phyloP scores from a whole-genome alignment of 202 grass and related monocot genomes.

The Elaeis oleifera region DNA sequence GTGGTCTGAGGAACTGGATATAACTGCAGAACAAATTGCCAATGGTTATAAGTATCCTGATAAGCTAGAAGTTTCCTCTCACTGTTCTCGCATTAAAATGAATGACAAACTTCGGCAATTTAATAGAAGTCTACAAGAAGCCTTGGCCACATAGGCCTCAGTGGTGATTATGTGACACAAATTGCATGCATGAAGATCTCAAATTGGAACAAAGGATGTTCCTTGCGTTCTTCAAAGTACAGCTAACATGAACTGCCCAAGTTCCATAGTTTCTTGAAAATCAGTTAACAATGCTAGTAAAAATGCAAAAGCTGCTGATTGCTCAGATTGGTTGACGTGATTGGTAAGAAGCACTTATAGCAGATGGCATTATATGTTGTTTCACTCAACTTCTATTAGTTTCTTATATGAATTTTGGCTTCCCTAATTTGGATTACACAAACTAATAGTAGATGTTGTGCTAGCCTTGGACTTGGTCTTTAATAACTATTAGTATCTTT shows the following conservation, averaged over 20 bases:
- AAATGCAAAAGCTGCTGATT: background rate
- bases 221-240: too few species aligned
- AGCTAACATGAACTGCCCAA: too few species aligned
- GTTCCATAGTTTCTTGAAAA: too few species aligned
- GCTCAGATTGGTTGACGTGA: background rate
- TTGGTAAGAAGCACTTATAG: background rate
- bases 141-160: constrained; percentile 23
- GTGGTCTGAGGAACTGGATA: constrained; percentile 48
- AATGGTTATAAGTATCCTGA: constrained; percentile 41
- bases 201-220: constrained; percentile 11
- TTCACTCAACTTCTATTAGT: too few species aligned
- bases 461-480: too few species aligned
- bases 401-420: too few species aligned
- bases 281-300: background rate
- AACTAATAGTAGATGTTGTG: too few species aligned
- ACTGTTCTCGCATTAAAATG: constrained; percentile 32
- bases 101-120: constrained; percentile 46
- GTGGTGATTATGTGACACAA: too few species aligned
- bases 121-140: constrained; percentile 36
- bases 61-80: constrained; percentile 24
- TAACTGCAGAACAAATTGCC: constrained; percentile 42
- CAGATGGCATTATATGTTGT: too few species aligned
- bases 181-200: too few species aligned
- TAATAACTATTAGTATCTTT: too few species aligned
- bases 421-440: too few species aligned